These are phyloP conservation scores for Carallia pectinifolia DNA, from an alignment of 345 rosid species.

Conservation along the genomic window DNA sequence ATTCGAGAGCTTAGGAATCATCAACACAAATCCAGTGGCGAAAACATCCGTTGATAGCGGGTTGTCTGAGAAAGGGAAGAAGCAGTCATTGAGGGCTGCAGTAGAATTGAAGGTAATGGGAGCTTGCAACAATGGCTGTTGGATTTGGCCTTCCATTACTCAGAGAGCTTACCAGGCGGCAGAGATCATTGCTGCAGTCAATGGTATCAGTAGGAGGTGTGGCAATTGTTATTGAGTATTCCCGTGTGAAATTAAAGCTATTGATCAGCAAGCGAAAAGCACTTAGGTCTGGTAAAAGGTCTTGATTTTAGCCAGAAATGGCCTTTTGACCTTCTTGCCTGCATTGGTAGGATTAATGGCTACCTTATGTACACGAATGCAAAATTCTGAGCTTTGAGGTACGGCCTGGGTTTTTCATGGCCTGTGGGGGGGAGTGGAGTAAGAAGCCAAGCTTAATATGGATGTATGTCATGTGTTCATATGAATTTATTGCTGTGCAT, in stretches of 20 bases:
- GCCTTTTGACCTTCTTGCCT: not conserved
- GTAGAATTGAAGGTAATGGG: constrained; percentile 62
- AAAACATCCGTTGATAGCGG: constrained; percentile 90
- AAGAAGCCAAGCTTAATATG: not conserved
- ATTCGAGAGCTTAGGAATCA: constrained; percentile 69
- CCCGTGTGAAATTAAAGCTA: not conserved
- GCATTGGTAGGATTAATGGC: not conserved
- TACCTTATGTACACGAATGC: too few relatives aligned
- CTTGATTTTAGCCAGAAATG: not conserved
- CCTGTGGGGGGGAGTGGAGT: too few relatives aligned
- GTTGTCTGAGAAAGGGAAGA: constrained; percentile 82
- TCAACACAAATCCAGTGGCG: constrained; percentile 84
- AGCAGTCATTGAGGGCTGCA: constrained; percentile 68
- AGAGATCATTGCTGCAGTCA: constrained; percentile 76
- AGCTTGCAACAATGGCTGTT: constrained; percentile 77
- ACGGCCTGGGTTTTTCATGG: too few relatives aligned
- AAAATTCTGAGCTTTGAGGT: too few relatives aligned
- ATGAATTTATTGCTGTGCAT: not conserved
- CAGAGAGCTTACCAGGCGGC: constrained; percentile 97
- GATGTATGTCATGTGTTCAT: not conserved
- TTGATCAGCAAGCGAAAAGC: not conserved
- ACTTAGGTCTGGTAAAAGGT: not conserved
- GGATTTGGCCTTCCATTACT: constrained; percentile 98
- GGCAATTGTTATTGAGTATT: not conserved
- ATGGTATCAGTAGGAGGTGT: constrained; percentile 70